Evolutionary conservation across 2,329 filamentous ascomycete species (phyloP).

Genomic region (Aschersonia sp.): DNA sequence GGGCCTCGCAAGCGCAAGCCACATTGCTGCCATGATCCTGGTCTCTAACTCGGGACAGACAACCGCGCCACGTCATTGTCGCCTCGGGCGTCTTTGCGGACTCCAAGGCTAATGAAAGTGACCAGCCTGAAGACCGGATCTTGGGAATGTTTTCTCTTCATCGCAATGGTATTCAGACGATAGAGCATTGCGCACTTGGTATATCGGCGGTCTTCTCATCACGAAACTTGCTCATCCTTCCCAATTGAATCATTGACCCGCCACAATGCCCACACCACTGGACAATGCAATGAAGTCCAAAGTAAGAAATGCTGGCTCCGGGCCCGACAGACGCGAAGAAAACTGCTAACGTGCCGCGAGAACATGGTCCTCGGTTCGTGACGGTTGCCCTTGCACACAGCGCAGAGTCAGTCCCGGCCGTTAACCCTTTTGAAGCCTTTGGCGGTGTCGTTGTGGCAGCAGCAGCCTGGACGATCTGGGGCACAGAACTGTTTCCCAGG

Average conservation of each 20-base stretch:
- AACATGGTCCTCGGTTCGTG: conserved; percentile 53
- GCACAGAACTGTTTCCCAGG: conserved; percentile 67
- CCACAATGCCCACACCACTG: conserved; percentile 51
- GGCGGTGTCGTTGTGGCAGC: conserved; percentile 69
- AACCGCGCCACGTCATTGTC: neutral
- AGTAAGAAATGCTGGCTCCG: conserved; percentile 24
- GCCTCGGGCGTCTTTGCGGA: too few species aligned
- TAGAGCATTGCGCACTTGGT: too few species aligned
- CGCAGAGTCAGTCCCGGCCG: too few species aligned
- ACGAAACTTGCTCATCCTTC: neutral
- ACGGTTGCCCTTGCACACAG: too few species aligned
- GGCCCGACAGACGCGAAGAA: neutral
- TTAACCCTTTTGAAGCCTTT: conserved; percentile 42
- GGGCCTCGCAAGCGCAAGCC: too few species aligned
- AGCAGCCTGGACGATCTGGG: conserved; percentile 75
- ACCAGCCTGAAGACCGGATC: too few species aligned
- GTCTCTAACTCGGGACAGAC: too few species aligned
- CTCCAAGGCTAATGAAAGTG: too few species aligned
- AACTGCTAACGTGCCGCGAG: conserved; percentile 22
- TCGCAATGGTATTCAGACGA: neutral
- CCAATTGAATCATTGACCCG: neutral
- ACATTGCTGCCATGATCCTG: too few species aligned
- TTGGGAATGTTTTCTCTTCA: neutral
- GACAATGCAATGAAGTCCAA: conserved; percentile 58
- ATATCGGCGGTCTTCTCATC: neutral